Evolutionary conservation across 768 basidiomycete species (phyloP), one percentile per base, ranked within the genome.

Genomic region (Rubroboletus pulcherrimus): DNA sequence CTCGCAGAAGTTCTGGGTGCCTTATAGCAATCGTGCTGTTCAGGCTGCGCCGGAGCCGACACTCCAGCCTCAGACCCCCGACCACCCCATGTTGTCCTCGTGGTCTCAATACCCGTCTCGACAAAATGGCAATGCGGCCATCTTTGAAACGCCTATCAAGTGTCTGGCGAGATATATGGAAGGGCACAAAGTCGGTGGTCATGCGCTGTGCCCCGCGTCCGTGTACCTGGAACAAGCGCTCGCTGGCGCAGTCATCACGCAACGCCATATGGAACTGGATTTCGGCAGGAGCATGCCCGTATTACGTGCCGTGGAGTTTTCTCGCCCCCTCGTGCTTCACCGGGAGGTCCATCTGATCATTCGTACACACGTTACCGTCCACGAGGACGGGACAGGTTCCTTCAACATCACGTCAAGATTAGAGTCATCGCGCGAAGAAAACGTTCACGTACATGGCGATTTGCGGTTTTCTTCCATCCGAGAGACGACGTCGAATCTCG

Each of bases 171-270:
- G 61, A 14, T 77, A 74, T 54, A 82, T 89, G 7, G 57, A 66
- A 21, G 84, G 85, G 0, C 87, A 89, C 54, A 73, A 63, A n/a
- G 85, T 88, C 7, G 79, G 75, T 7, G 81, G 77, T 5, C 53
- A 75, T 34, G 74, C 82, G 0, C 73, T 87, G 5, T 87, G 86
- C 59, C 86, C 87, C 10, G 86, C 83, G 1, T 86, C 85, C 0
- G 77, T 87, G 2, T 86, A 86, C 58, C 64, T 83, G 12, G 85
- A 87, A 58, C 77, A 82, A 40, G 80, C 74, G 0, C 67, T 80
- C 35, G 77, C 80, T 7, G 80, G 77, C 1, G 70, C 81, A 11
- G 55, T 71, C 31, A 71, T 80, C 33, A 62, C 75, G 4, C 64
- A 66, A 26, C 66, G 66, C 11, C 66, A 77, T 19, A 63, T 73